Conservation (phyloP, 2,329 filamentous ascomycete genomes). For the Penicillium concentricum region DNA sequence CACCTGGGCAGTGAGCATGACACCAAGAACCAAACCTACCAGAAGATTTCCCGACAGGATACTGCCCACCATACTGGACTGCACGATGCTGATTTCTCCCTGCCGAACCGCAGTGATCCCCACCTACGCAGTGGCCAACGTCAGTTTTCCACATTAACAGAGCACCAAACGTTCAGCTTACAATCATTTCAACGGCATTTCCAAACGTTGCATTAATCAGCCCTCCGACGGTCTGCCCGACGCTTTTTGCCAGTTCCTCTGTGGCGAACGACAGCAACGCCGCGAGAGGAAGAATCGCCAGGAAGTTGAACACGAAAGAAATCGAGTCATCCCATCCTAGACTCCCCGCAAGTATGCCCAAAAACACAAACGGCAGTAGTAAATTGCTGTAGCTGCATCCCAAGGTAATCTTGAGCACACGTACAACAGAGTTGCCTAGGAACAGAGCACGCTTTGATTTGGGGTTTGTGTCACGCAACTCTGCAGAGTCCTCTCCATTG, state of each 20-base stretch:
- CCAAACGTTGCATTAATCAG: constrained; percentile 60
- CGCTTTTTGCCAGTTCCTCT: constrained; percentile 54
- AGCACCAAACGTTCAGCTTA: constrained; percentile 39
- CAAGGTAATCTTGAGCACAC: constrained; percentile 43
- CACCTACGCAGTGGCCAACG: constrained; percentile 10
- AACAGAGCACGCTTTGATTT: background rate
- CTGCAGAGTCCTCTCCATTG: background rate
- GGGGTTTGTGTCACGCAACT: background rate
- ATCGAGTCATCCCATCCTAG: constrained; percentile 54
- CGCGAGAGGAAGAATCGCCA: constrained; percentile 60
- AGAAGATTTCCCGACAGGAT: constrained; percentile 82
- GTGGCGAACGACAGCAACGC: constrained; percentile 57
- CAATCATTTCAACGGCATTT: constrained; percentile 60
- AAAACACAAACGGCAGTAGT: constrained; percentile 69
- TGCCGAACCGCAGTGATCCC: constrained; percentile 69
- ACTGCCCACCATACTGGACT: constrained; percentile 81
- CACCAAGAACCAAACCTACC: background rate
- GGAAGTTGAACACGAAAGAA: constrained; percentile 82
- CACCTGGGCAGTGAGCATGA: background rate
- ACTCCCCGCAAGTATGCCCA: constrained; percentile 70
- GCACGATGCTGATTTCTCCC: constrained; percentile 72
- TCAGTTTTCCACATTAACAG: background rate
- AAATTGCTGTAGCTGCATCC: constrained; percentile 79
- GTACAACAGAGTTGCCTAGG: constrained; percentile 49
- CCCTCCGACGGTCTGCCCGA: constrained; percentile 56